These are phyloP conservation scores for carrot (Daucus carota) DNA, from an alignment of 129 eudicot genomes.

Conservation along the genomic window DH1_v3.0 NC_030385.2:32499501-32500000, in stretches of 20 bases:
- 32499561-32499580: background rate
- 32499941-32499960: background rate
- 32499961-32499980: background rate
- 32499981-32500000: background rate
- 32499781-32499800: slow-evolving; percentile 4
- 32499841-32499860: background rate
- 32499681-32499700: background rate
- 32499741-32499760: background rate
- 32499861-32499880: slow-evolving; percentile 3
- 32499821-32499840: background rate
- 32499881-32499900: slow-evolving; percentile 3
- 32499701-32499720: background rate
- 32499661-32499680: background rate
- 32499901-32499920: background rate
- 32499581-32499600: background rate
- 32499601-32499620: background rate
- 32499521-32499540: background rate
- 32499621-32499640: background rate
- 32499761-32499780: background rate
- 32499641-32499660: slow-evolving; percentile 1
- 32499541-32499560: background rate
- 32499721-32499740: background rate
- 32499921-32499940: background rate
- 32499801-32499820: slow-evolving; percentile 5
- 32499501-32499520: background rate